These are phyloP conservation scores for Tieghemiomyces parasiticus DNA, from an alignment of 192 early-diverging fungal genomes.

Conservation along the genomic window DNA sequence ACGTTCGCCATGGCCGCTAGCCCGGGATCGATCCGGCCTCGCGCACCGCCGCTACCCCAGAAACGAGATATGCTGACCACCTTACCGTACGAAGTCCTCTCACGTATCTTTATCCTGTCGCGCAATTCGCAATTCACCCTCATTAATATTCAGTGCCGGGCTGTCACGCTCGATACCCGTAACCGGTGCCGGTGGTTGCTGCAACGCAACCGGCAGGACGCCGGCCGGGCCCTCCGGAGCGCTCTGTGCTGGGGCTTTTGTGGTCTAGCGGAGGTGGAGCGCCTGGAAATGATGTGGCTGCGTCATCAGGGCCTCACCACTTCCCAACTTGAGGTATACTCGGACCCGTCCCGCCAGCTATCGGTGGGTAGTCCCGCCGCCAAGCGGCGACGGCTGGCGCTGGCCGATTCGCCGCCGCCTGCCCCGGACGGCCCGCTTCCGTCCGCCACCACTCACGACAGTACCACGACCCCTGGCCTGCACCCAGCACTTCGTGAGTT, in stretches of 20 bases:
- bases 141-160: background rate
- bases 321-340: too few species aligned
- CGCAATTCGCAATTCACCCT: background rate
- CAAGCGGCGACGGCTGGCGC: background rate
- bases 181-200: slow-evolving; percentile 2
- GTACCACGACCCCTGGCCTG: background rate
- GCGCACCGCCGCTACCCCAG: too few species aligned
- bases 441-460: background rate
- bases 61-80: slow-evolving; percentile 19
- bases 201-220: background rate
- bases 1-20: too few species aligned
- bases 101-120: background rate
- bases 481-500: background rate
- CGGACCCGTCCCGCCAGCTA: too few species aligned
- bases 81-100: slow-evolving; percentile 3
- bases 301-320: background rate
- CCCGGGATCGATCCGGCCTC: too few species aligned
- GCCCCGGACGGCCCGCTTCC: background rate
- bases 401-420: background rate
- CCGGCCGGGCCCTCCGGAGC: background rate
- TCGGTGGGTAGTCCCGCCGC: background rate
- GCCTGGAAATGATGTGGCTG: background rate
- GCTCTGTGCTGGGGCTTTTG: slow-evolving; percentile 7
- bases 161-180: background rate
- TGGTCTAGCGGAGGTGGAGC: background rate